Conservation (phyloP, 192 early-diverging fungal genomes). For the Phycomyces blakesleeanus region DNA sequence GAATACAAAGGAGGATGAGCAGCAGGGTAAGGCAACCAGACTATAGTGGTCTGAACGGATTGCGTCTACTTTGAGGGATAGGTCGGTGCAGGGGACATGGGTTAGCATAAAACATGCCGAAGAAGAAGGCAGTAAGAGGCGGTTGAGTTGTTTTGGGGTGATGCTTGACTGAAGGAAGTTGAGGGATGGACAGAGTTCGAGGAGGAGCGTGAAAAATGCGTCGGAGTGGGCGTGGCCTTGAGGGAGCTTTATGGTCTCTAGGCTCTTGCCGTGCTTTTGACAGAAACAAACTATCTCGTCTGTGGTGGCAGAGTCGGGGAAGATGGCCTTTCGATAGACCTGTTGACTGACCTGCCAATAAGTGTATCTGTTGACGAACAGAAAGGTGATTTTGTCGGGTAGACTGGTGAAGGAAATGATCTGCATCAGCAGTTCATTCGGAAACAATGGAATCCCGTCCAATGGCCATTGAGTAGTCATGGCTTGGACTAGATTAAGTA, state of each 20-base stretch:
- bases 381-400: slow-evolving; percentile 1
- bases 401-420: slow-evolving; percentile 9
- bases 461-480: too few relatives aligned
- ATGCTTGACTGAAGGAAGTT: slow-evolving; percentile 19
- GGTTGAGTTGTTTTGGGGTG: slow-evolving; percentile 15
- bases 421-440: slow-evolving; percentile 29
- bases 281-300: slow-evolving; percentile 23
- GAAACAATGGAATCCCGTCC: slow-evolving; percentile 2
- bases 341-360: slow-evolving; percentile 13
- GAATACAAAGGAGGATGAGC: slow-evolving; percentile 23
- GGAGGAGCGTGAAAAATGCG: slow-evolving; percentile 8
- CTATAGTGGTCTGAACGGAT: neutral
- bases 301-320: slow-evolving; percentile 16
- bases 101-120: slow-evolving; percentile 20
- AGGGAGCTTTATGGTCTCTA: slow-evolving; percentile 25
- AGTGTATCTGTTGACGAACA: slow-evolving; percentile 21
- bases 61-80: neutral
- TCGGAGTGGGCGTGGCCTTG: slow-evolving; percentile 6
- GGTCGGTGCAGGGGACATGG: slow-evolving; percentile 8
- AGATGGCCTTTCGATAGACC: slow-evolving; percentile 18
- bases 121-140: slow-evolving; percentile 3
- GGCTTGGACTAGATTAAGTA: too few relatives aligned
- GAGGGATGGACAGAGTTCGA: slow-evolving; percentile 18
- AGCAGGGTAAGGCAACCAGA: slow-evolving; percentile 12
- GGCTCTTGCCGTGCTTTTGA: slow-evolving; percentile 14